Evolutionary conservation across 1,284 basidiomycete genomes (phyloP).

Genomic region (Tilletia indica): DNA sequence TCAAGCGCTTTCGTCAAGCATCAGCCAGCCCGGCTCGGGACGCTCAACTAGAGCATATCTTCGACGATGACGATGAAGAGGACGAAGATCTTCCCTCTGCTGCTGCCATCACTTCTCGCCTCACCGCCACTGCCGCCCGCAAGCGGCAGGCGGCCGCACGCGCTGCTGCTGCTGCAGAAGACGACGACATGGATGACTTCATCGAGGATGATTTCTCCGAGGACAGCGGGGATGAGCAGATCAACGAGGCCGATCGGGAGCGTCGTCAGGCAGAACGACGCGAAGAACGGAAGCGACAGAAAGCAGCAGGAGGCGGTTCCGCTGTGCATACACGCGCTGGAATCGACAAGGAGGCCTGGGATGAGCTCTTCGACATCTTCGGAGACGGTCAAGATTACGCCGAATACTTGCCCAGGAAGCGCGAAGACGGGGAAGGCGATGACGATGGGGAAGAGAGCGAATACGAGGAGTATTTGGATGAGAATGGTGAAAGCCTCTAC

Average conservation of each 20-base stretch:
- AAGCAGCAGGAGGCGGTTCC: constrained; percentile 66
- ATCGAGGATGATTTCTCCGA: constrained; percentile 68
- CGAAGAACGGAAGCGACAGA: constrained; percentile 57
- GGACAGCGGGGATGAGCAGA: constrained; percentile 40
- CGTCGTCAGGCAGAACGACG: constrained; percentile 69
- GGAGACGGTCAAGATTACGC: constrained; percentile 96
- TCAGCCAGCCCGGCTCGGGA: constrained; percentile 62
- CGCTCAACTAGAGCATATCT: constrained; percentile 72
- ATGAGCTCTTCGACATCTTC: constrained; percentile 94
- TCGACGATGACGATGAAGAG: constrained; percentile 66
- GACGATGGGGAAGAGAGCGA: constrained; percentile 63
- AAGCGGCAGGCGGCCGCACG: constrained; percentile 23
- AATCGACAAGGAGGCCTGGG: constrained; percentile 73
- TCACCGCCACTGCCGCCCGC: constrained; percentile 26
- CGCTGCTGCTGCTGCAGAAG: constrained; percentile 46
- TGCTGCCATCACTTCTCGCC: constrained; percentile 34
- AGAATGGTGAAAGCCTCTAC: constrained; percentile 29
- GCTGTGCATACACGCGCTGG: constrained; percentile 35
- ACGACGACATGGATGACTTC: constrained; percentile 63
- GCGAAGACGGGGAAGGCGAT: constrained; percentile 63
- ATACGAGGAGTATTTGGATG: constrained; percentile 49
- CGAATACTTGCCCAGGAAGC: constrained; percentile 76
- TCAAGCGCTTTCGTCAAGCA: constrained; percentile 56
- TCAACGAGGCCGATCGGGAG: constrained; percentile 54
- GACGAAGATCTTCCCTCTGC: constrained; percentile 57